Conservation (phyloP, 148 eudicot species). For the Fallopia convolvulus region DNA sequence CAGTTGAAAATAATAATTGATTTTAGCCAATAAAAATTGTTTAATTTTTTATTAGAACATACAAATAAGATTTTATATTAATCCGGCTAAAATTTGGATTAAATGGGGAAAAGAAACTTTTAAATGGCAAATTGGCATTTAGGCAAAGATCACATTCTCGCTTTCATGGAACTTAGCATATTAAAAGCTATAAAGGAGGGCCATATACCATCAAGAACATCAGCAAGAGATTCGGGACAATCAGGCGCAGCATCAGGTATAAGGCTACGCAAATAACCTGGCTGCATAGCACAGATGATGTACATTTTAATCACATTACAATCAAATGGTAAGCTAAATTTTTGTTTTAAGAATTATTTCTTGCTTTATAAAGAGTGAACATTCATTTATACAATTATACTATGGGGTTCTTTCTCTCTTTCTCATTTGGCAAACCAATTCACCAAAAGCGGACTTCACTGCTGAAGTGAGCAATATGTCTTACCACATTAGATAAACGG, state of each 20-base stretch:
- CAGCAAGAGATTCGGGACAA: conserved; percentile 60
- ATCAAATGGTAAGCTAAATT: background rate
- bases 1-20: background rate
- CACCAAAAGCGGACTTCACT: background rate
- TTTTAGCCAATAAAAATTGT: background rate
- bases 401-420: background rate
- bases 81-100: background rate
- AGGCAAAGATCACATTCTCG: background rate
- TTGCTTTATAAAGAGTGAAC: background rate
- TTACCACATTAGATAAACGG: background rate
- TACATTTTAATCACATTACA: background rate
- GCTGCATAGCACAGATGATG: conserved; percentile 37
- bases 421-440: background rate
- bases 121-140: background rate
- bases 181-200: background rate
- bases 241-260: conserved; percentile 76
- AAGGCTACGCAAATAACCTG: conserved; percentile 78
- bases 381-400: background rate
- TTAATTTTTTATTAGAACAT: background rate
- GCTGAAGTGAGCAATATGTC: background rate
- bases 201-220: conserved; percentile 61
- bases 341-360: background rate
- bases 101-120: background rate
- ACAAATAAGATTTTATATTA: background rate
- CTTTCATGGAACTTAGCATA: background rate